Conservation (phyloP, 2,329 filamentous ascomycete genomes). For the Xylariaceae sp. region DNA sequence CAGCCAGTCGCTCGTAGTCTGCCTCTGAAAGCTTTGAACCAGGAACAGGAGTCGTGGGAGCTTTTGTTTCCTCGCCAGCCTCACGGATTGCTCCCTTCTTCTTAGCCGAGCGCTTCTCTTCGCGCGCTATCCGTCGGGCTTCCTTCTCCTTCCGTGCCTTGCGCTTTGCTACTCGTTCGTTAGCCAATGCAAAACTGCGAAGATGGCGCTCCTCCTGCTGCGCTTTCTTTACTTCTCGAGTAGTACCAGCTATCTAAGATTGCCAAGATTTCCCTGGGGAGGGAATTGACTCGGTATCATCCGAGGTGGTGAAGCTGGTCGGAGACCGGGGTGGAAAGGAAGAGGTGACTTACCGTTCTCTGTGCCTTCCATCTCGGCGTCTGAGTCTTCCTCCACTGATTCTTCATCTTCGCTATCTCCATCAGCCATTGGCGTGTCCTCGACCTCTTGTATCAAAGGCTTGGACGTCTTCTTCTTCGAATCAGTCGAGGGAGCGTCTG, state of each 20-base stretch:
- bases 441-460: constrained; percentile 33
- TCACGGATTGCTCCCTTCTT: constrained; percentile 29
- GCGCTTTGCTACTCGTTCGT: constrained; percentile 24
- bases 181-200: constrained; percentile 21
- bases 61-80: constrained; percentile 24
- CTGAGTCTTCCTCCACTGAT: constrained; percentile 33
- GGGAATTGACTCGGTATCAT: constrained; percentile 20
- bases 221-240: constrained; percentile 22
- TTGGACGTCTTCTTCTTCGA: constrained; percentile 33
- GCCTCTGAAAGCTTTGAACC: constrained; percentile 47
- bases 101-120: constrained; percentile 40
- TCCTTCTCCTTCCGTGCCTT: constrained; percentile 33
- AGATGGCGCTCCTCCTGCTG: constrained; percentile 23
- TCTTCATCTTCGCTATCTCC: constrained; percentile 46
- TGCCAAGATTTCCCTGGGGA: constrained; percentile 2
- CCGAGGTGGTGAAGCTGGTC: constrained; percentile 15
- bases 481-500: constrained; percentile 67
- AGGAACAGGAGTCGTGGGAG: constrained; percentile 27
- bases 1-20: constrained; percentile 58
- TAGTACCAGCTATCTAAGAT: constrained; percentile 6
- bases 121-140: constrained; percentile 22
- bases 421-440: constrained; percentile 38
- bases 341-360: constrained; percentile 23
- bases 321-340: constrained; percentile 2
- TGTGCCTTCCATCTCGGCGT: constrained; percentile 31